Base-by-base conservation (phyloP, 192 early-diverging fungal species). In the Coemansia furcata region DNA sequence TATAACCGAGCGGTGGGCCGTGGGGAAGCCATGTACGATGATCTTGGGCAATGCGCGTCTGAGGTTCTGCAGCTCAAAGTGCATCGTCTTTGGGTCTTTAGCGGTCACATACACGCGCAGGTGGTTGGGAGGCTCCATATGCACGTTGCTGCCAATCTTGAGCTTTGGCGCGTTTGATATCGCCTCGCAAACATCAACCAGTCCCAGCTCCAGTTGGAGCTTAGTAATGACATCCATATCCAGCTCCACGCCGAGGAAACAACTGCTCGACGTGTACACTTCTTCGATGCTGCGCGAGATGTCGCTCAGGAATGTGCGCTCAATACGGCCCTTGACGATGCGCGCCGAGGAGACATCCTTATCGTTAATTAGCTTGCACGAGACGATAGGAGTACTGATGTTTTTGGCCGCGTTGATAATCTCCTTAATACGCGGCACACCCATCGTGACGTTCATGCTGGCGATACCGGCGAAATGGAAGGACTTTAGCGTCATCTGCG, bases 381-480 rank as follows among this genome's bases (percentile, higher is more conserved):
- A 86, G 57, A 98, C 96, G 68, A 98, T 91, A 0, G 98, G 98
- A 2, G 96, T 98, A 23, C 88, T 86, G 58, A 99, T 97, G n/a
- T 87, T 88, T 73, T 98, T 98, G 44, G 94, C 87, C 6, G 96
- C 98, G 72, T 98, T 99, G 86, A 99, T 99, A 79, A 99, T 98
- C 87, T 99, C 98, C 85, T 98, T 98, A 85, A 99, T 96, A 73
- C 98, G 95, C 14, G 98, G 98, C 50, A 99, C 98, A 87, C 98
- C 98, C 73, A 97, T 89, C 4, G 98, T 97, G 65, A 99, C 92
- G 89, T 97, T 99, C 96, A 98, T 97, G 63, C 89, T 90, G 36
- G 95, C 96, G 52, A 99, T 93, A 89, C 98, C 98, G 73, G 98
- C 96, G 88, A 98, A 99, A 85, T 99, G 98, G 92, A 99, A 99